Evolutionary conservation across 306 rosid species (phyloP).

Genomic region (Echinosophora koreensis): DNA sequence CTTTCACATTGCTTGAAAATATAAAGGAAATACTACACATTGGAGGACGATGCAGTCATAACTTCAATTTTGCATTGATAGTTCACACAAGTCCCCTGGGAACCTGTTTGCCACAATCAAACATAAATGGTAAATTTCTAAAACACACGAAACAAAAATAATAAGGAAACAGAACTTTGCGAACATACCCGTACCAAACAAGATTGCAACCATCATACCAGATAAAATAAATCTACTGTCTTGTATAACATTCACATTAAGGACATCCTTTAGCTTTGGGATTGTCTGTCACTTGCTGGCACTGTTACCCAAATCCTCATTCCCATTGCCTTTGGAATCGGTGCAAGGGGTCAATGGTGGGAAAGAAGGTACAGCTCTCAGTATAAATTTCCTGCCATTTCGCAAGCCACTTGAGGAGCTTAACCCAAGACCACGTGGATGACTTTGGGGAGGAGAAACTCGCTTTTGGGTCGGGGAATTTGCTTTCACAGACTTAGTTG

Average conservation of each 20-base stretch:
- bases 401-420: conserved; percentile 61
- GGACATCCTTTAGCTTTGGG: conserved; percentile 30
- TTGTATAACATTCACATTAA: conserved; percentile 13
- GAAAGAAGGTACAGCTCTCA: conserved; percentile 63
- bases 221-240: conserved; percentile 13
- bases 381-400: conserved; percentile 63
- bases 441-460: conserved; percentile 74
- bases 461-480: conserved; percentile 74
- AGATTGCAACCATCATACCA: conserved; percentile 35
- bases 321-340: conserved; percentile 44
- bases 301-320: conserved; percentile 42
- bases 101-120: conserved; percentile 40
- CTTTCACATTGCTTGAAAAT: conserved; percentile 12
- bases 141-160: background rate
- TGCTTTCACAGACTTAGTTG: conserved; percentile 54
- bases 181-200: conserved; percentile 27
- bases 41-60: conserved; percentile 26
- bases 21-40: conserved; percentile 26
- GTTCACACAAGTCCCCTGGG: conserved; percentile 10
- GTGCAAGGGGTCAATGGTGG: conserved; percentile 71
- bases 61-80: conserved; percentile 15
- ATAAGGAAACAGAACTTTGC: conserved; percentile 6
- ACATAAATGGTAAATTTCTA: conserved; percentile 5
- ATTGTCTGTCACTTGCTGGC: conserved; percentile 39
- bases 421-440: conserved; percentile 50